Evolutionary conservation across 2,329 filamentous ascomycete genomes (phyloP), one percentile per base, ranked within the genome.

Genomic region (Fusarium nelsonii): DNA sequence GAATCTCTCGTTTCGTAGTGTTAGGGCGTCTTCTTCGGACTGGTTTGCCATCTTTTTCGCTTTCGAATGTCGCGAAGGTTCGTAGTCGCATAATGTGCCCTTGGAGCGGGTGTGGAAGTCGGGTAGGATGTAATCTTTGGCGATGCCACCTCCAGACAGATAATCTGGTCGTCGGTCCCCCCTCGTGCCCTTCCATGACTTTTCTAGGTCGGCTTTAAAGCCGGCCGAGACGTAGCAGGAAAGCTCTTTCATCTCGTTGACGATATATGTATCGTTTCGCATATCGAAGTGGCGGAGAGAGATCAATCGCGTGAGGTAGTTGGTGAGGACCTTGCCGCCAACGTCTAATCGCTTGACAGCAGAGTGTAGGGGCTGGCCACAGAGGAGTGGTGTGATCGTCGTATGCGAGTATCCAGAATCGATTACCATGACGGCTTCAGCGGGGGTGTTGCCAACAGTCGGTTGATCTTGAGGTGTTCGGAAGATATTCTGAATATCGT

Each of bases 321-420:
- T 98, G 23, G 95, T 97, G 65, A 99, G 82, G 52, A 97, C 87
- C 80, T 97, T 98, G 59, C 96, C 96, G 43, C 96, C 96, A 8
- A 98, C 87, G 56, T 97, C 94, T 46, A 99, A 88, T 39, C 96
- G 87, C 20, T 95, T 90, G 56, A 97, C 88, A 1, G 92, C 94
- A 1, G 90, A 84, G 69, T 97, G 93, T 8, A 98, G 80, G 3
- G 95, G 91, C 26, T 88, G 89, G 28, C 94, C 95, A 54, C 90
- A 88, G 69, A 97, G 89, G 4, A 98, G 82, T 0, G 96, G 96
- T 0, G 94, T 95, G 52, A 98, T 85, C 3, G 92, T 97, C 1
- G 96, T 97, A 75, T 97, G 92, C 1, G 94, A 97, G 78, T 97
- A 97, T 23, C 94, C 94, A 2, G 92, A 92, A 78, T 99, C 96